phyloP scores from a whole-genome alignment of 192 early-diverging fungal genomes.

The Chytriomyces hyalinus region DNA sequence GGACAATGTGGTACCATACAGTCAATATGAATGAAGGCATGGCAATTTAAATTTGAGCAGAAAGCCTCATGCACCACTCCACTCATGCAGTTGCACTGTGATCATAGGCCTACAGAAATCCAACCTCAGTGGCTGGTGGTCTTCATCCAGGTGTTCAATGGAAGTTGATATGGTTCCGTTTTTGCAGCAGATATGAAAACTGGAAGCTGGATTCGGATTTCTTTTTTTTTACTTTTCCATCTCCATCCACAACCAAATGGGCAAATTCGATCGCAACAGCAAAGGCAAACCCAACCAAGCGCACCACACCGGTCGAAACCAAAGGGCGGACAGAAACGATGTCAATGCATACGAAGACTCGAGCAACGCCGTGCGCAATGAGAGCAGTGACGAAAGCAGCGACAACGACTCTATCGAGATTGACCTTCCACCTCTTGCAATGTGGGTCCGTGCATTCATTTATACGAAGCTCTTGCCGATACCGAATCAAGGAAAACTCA shows the following conservation, averaged over 20 bases:
- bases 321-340: neutral
- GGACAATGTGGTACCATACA: too few relatives aligned
- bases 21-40: too few relatives aligned
- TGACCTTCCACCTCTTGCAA: constrained; percentile 28
- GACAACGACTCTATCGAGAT: constrained; percentile 2
- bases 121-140: too few relatives aligned
- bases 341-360: neutral
- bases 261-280: neutral
- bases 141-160: too few relatives aligned
- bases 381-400: neutral
- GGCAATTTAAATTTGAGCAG: too few relatives aligned
- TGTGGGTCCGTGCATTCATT: constrained; percentile 23
- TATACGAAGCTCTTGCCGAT: neutral
- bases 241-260: neutral
- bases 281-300: neutral
- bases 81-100: too few relatives aligned
- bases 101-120: too few relatives aligned
- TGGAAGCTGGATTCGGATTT: too few relatives aligned
- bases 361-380: neutral
- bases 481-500: neutral
- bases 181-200: too few relatives aligned
- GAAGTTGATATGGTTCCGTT: too few relatives aligned
- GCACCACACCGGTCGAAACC: neutral
- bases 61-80: too few relatives aligned
- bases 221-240: neutral